Evolutionary conservation across 805 yeast genomes (phyloP), one percentile per base, ranked within the genome.

Genomic region (Diddensiella transvaalensis): DNA sequence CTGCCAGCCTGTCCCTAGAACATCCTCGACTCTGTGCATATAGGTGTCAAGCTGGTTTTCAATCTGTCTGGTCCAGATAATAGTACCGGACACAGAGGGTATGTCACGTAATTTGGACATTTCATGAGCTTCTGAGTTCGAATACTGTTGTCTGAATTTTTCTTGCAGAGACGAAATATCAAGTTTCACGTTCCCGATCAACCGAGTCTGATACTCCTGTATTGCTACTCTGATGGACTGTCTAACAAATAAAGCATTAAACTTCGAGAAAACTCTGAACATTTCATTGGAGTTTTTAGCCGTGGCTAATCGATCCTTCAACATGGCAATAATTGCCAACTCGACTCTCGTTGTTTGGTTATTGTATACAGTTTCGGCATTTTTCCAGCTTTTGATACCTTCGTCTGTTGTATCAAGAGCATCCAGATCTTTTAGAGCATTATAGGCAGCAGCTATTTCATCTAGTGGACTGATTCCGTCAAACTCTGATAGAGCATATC

Each of bases 1-100:
- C 18, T 63, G 66, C 90, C 90, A 84, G 4, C 79, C 79, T 15
- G 70, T 59, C 0, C 89, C 86, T 4, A 84, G 65, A 3, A 83
- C 71, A 10, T 71, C 62, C 39, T 76, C 79, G 4, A 83, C 63
- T 24, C 79, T 69, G 3, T 61, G 55, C 26, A 71, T 57, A n/a
- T 80, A 60, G 21, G 65, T 62, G 2, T 65, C 62, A 2, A 82
- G 58, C 42, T 76, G 76, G 22, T 63, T 53, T 30, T 70, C 72
- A 2, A 80, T 66, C 54, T 80, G 82, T n/a, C 65, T 68, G 10
- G 75, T 75, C 79, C 84, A 77, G 1, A 76, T 59, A 3, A 83
- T 58, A 1, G 73, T 62, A 3, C 79, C 70, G 2, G 81, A 63
- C 17, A 73, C 66, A 0, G 70, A 59, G 0, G 85, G 79, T 3